Conservation (phyloP, 176 grass and related monocot genomes). For the Carex littledalei region DNA sequence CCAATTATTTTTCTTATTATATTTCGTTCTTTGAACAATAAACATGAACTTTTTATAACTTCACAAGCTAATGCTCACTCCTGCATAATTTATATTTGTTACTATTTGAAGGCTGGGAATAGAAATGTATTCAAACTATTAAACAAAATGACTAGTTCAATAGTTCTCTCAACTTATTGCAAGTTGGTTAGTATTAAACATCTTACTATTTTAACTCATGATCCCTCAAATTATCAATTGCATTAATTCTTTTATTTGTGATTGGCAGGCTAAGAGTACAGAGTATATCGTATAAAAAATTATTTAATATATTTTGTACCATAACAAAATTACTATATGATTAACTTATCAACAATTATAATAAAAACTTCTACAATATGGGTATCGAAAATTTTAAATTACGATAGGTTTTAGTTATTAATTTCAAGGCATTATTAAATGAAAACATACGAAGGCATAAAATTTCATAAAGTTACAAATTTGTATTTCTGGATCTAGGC, state of each 20-base stretch:
- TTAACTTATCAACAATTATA: background rate
- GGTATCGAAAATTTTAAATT: background rate
- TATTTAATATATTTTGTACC: background rate
- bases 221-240: background rate
- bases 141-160: background rate
- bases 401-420: background rate
- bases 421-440: background rate
- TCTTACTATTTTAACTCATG: no score
- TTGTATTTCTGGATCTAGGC: no score
- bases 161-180: background rate
- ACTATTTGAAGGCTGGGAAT: no score
- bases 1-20: no score
- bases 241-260: no score
- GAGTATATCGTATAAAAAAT: background rate
- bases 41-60: no score
- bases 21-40: no score
- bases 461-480: no score
- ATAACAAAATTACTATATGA: background rate
- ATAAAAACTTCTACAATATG: background rate
- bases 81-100: no score
- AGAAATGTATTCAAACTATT: background rate
- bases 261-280: background rate
- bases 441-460: no score
- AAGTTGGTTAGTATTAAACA: background rate
- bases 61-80: no score